Evolutionary conservation across 345 rosid species (phyloP).

Genomic region (Eucalyptus marginata): DNA sequence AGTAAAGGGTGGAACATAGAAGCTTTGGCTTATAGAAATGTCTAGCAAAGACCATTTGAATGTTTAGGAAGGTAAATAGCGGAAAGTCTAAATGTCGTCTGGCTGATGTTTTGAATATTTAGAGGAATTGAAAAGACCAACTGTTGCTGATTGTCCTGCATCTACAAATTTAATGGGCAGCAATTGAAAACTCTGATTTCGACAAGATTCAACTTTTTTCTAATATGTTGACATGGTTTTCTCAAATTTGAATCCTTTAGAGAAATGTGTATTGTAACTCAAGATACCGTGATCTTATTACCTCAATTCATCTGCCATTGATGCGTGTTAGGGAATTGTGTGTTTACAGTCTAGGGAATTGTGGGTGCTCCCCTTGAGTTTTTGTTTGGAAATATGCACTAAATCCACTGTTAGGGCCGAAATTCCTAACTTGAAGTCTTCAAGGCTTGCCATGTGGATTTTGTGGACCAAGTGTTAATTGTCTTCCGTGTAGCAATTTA

Average conservation of each 20-base stretch:
- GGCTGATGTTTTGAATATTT: background rate
- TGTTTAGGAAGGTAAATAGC: background rate
- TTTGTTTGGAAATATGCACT: background rate
- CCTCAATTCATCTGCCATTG: background rate
- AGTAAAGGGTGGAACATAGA: background rate
- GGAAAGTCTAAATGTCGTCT: background rate
- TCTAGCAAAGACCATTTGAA: background rate
- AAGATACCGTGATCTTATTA: background rate
- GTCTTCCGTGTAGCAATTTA: background rate
- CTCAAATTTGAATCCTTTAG: background rate
- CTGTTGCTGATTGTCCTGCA: background rate
- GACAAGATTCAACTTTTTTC: background rate
- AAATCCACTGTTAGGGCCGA: background rate
- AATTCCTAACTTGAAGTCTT: background rate
- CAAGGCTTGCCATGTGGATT: background rate
- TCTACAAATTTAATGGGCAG: background rate
- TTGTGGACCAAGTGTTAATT: background rate
- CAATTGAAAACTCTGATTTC: background rate
- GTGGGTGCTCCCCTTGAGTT: background rate
- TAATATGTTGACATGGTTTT: background rate
- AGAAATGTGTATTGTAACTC: background rate
- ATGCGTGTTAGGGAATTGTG: background rate
- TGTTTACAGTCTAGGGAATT: background rate
- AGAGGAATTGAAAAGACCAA: background rate
- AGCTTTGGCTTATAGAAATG: background rate